These are phyloP conservation scores for Strobilomyces dryophilus DNA, from an alignment of 768 basidiomycete genomes.

Conservation along the genomic window DNA sequence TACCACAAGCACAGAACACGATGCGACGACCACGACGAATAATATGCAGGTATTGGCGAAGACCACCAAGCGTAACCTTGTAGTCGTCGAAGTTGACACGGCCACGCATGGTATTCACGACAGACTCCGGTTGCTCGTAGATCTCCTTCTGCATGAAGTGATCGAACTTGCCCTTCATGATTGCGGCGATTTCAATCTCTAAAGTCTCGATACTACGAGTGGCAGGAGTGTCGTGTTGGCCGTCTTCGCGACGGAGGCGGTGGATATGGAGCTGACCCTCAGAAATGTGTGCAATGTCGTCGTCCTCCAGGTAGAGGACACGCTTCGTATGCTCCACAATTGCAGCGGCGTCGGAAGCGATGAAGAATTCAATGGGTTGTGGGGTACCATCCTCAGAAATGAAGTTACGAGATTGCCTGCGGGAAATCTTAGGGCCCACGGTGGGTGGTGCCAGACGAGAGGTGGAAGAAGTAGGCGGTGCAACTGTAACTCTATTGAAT, in stretches of 20 bases:
- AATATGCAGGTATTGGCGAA: slow-evolving; percentile 92
- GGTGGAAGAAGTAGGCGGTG: slow-evolving; percentile 50
- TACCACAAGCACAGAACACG: slow-evolving; percentile 98
- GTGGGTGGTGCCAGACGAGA: slow-evolving; percentile 62
- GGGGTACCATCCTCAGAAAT: slow-evolving; percentile 98
- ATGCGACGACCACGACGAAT: slow-evolving; percentile 93
- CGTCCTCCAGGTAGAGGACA: slow-evolving; percentile 97
- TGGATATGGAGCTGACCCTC: slow-evolving; percentile 99
- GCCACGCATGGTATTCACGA: slow-evolving; percentile 99
- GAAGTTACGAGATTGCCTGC: slow-evolving; percentile 96
- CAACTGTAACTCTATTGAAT: slow-evolving; percentile 26
- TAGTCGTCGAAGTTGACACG: slow-evolving; percentile 97
- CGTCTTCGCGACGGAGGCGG: slow-evolving; percentile 87
- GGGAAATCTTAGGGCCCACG: slow-evolving; percentile 72
- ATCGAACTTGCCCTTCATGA: slow-evolving; percentile 99
- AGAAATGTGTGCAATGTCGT: slow-evolving; percentile 96
- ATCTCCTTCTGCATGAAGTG: slow-evolving; percentile 99
- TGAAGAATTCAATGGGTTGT: slow-evolving; percentile 99
- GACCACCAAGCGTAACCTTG: slow-evolving; percentile 89
- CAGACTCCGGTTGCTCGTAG: slow-evolving; percentile 97
- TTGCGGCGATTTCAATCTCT: slow-evolving; percentile 98
- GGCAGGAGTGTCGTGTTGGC: slow-evolving; percentile 48
- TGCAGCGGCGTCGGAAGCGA: slow-evolving; percentile 95
- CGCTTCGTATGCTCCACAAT: slow-evolving; percentile 99
- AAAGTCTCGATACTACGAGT: slow-evolving; percentile 97